Percentiles rank a stretch among this genome's conserved stretches.
These are phyloP conservation scores for Termitomyces titanicus DNA, from an alignment of 768 basidiomycete genomes.

Conservation along the genomic window DNA sequence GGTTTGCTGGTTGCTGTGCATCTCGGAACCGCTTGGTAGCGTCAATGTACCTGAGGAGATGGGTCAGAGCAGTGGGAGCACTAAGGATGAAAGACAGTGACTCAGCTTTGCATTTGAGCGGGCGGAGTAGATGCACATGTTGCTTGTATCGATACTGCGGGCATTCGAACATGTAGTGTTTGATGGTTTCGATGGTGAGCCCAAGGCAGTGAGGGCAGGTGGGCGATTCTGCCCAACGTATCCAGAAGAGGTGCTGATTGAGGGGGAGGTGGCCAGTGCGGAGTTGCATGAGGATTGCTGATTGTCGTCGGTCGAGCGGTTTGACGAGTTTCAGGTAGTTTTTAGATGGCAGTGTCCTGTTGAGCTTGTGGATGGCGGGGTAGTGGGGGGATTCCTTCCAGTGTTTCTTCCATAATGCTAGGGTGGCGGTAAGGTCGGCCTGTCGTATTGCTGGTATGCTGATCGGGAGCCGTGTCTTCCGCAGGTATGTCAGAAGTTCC, in stretches of 20 bases:
- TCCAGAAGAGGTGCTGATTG: conserved; percentile 24
- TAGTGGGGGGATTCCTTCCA: conserved; percentile 10
- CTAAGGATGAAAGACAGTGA: not conserved
- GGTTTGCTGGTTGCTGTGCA: no score
- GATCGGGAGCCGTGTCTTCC: conserved; percentile 2
- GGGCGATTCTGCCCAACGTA: conserved; percentile 10
- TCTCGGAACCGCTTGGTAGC: conserved; percentile 1
- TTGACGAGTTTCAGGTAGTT: not conserved
- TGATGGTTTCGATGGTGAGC: not conserved
- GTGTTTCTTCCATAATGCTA: conserved; percentile 6
- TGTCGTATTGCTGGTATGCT: conserved; percentile 16
- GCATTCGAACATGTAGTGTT: conserved; percentile 6
- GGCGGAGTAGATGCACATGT: not conserved
- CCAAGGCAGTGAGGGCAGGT: conserved; percentile 16
- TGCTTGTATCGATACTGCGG: conserved; percentile 5
- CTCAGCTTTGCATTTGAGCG: conserved; percentile 10
- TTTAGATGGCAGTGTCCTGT: conserved; percentile 10
- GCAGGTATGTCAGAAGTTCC: conserved; percentile 3
- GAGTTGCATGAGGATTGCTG: conserved; percentile 26
- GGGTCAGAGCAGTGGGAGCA: not conserved
- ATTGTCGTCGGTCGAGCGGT: not conserved
- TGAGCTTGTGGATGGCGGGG: conserved; percentile 2
- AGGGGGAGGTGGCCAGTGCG: conserved; percentile 27
- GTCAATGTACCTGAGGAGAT: conserved; percentile 7
- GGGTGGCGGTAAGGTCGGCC: not conserved